These are phyloP conservation scores for Malus hybrid DNA, from an alignment of 331 rosid genomes.

Conservation along the genomic window DNA sequence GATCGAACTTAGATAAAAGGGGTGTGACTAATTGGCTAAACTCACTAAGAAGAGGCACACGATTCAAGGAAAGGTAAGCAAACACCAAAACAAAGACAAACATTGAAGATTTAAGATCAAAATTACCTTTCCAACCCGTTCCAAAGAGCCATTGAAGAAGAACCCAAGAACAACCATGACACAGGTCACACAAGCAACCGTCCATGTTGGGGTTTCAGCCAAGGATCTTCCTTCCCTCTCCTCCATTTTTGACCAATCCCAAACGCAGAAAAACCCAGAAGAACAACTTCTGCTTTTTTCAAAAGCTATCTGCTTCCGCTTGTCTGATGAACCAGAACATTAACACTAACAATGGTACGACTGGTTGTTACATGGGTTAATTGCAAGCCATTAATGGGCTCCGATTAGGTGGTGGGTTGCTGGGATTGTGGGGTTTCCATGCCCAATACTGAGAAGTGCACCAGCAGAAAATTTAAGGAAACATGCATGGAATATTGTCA, in stretches of 20 bases:
- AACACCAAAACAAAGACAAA: not conserved
- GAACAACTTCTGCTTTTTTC: not conserved
- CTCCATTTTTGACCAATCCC: conserved; percentile 27
- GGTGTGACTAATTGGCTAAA: too few relatives aligned
- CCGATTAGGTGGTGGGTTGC: conserved; percentile 7
- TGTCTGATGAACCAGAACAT: not conserved
- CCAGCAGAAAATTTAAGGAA: conserved; percentile 18
- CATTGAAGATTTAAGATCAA: not conserved
- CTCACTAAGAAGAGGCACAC: not conserved
- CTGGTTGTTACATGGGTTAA: not conserved
- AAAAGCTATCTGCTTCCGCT: not conserved
- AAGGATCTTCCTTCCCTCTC: conserved; percentile 59
- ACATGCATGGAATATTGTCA: conserved; percentile 22
- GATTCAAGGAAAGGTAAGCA: not conserved
- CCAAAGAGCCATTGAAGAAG: conserved; percentile 41
- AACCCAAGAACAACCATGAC: conserved; percentile 58
- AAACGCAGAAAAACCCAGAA: conserved; percentile 5
- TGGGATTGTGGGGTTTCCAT: conserved; percentile 8
- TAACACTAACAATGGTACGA: not conserved
- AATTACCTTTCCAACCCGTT: conserved; percentile 42
- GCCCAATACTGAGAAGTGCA: conserved; percentile 14
- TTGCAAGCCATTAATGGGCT: conserved; percentile 19
- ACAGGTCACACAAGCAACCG: conserved; percentile 70
- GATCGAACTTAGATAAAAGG: too few relatives aligned
- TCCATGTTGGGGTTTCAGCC: conserved; percentile 77